Evolutionary conservation across 495 filamentous ascomycete species (phyloP).

Genomic region (Rostrohypoxylon terebratum): DNA sequence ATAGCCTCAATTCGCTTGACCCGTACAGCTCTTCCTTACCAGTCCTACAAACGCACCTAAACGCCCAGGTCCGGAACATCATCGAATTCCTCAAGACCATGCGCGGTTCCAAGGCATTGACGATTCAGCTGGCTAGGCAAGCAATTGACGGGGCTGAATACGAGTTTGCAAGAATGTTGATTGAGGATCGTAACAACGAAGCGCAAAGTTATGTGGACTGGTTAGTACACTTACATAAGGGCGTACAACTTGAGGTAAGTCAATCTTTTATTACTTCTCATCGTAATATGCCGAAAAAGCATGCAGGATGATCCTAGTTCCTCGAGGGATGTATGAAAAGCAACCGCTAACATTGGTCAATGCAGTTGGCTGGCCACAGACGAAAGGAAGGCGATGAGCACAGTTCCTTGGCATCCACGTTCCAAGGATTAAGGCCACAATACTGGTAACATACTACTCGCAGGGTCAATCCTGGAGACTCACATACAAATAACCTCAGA

Average conservation of each 20-base stretch:
- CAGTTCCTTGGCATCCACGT: conserved; percentile 45
- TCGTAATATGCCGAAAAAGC: conserved; percentile 11
- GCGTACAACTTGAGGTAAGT: conserved; percentile 87
- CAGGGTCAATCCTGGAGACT: background rate
- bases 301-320: conserved; percentile 1
- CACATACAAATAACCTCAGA: conserved; percentile 19
- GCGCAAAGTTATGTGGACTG: conserved; percentile 98
- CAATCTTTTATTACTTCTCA: conserved; percentile 9
- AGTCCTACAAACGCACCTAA: conserved; percentile 91
- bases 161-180: conserved; percentile 89
- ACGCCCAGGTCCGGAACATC: conserved; percentile 93
- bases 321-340: background rate
- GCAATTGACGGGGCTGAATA: conserved; percentile 95
- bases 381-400: conserved; percentile 48
- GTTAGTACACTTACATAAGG: conserved; percentile 94
- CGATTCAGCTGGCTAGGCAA: conserved; percentile 91
- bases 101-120: conserved; percentile 87
- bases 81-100: conserved; percentile 84
- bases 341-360: conserved; percentile 19
- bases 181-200: conserved; percentile 97
- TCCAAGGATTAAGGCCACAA: conserved; percentile 49
- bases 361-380: conserved; percentile 45
- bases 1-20: conserved; percentile 78
- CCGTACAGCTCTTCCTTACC: conserved; percentile 79
- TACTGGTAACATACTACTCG: conserved; percentile 46